Percentiles rank a stretch among this genome's conserved stretches.
phyloP scores from a whole-genome alignment of 176 grass and related monocot genomes.

The Dactylis glomerata region DNA sequence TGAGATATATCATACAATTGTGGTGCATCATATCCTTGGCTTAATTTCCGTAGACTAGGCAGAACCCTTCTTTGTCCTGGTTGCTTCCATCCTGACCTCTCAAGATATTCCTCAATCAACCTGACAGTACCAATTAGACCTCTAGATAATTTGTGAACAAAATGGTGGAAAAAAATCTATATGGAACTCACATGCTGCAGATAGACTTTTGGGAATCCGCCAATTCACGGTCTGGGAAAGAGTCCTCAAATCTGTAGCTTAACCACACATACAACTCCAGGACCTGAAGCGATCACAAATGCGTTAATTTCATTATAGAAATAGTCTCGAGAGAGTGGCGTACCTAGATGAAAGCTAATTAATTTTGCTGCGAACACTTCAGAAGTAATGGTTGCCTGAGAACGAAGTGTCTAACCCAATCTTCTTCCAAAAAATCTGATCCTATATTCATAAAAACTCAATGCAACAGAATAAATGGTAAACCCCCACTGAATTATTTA shows the following conservation, averaged over 20 bases:
- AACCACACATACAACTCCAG: constrained; percentile 99
- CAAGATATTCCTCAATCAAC: constrained; percentile 91
- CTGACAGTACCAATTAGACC: constrained; percentile 39
- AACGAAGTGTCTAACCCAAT: neutral
- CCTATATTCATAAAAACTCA: neutral
- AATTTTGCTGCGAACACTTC: neutral
- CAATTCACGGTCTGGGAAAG: constrained; percentile 83
- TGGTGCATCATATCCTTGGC: constrained; percentile 39
- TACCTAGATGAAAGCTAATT: neutral
- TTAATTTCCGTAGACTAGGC: constrained; percentile 36
- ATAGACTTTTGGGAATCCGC: constrained; percentile 88
- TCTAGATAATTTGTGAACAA: constrained; percentile 3
- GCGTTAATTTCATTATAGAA: neutral
- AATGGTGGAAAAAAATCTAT: neutral
- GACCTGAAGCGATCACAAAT: constrained; percentile 48
- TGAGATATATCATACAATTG: constrained; percentile 44
- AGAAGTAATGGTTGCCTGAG: neutral
- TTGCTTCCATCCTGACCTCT: constrained; percentile 60
- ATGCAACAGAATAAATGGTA: neutral
- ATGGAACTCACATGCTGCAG: constrained; percentile 78
- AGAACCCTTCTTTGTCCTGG: constrained; percentile 31
- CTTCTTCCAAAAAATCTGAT: neutral
- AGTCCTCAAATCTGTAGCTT: constrained; percentile 86
- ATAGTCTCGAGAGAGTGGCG: neutral
- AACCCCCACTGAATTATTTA: neutral